Evolutionary conservation across 2,329 filamentous ascomycete species (phyloP), one percentile per base, ranked within the genome.

Genomic region (Exserohilum rostratum): DNA sequence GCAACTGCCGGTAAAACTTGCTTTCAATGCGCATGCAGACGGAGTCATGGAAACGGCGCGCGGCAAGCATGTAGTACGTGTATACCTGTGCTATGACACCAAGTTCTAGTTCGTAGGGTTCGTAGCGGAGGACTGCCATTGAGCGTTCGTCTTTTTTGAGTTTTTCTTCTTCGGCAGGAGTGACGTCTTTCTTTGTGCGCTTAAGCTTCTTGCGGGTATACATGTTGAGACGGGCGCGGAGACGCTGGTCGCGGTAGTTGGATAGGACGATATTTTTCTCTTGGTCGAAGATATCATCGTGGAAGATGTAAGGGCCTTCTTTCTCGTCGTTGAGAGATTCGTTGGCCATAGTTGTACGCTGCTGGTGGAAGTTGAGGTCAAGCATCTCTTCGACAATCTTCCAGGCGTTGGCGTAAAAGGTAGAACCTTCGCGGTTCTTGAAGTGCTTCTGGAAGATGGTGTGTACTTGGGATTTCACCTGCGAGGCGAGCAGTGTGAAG

Each of bases 61-160:
- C 83, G 0, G 89, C 88, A 4, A 88, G 82, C 42, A 84, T 80
- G 66, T 92, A 92, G 70, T 91, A 92, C 0, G 83, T 87, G 0
- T 87, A 79, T 39, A 90, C 81, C 3, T 85, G 85, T 0, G 86
- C 80, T 0, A 89, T 83, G 0, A 89, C 83, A 7, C 82, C 78
- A 0, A 92, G 72, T 66, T 91, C 88, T 0, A 76, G 72, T 1
- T 78, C 68, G 61, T 85, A 91, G 0, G 79, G 77, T 62, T 91
- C 89, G 0, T 77, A 69, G 0, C 81, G 81, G 10, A 90, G 76
- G 22, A 70, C 43, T 0, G 37, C 30, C 5, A 56, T 58, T 38
- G 64, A 64, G 2, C 46, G 50, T 1, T 68, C 56, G 5, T 75
- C 70, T 15, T 63, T 65, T 0, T 44, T 47, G 1, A 69, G 17